Evolutionary conservation across 1,139 yeast genomes (phyloP).

Genomic region (Casaregolazyma suthepensis): DNA sequence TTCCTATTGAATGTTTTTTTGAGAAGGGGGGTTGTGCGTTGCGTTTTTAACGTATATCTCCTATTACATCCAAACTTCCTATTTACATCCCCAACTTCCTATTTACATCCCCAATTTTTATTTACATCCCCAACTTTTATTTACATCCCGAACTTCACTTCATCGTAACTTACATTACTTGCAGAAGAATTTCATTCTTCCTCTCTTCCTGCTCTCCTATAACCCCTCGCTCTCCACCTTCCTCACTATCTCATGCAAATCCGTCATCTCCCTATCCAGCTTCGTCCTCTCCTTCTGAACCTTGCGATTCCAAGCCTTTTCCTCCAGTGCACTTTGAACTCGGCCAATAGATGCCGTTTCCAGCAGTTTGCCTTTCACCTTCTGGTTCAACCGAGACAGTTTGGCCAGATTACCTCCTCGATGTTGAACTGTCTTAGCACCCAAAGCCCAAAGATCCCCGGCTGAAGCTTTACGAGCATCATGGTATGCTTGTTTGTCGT

Average conservation of each 20-base stretch:
- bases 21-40: not conserved
- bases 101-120: too few species aligned
- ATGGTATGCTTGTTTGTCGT: slow-evolving; percentile 69
- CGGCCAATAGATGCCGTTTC: slow-evolving; percentile 1
- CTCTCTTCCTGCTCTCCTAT: not conserved
- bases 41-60: not conserved
- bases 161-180: not conserved
- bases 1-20: not conserved
- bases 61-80: not conserved
- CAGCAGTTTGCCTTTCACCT: slow-evolving; percentile 3
- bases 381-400: slow-evolving; percentile 18
- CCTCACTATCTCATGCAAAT: slow-evolving; percentile 1
- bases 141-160: not conserved
- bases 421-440: slow-evolving; percentile 49
- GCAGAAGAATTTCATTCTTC: not conserved
- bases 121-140: too few species aligned
- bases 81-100: too few species aligned
- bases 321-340: slow-evolving; percentile 6
- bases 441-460: slow-evolving; percentile 91
- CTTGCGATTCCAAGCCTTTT: slow-evolving; percentile 7
- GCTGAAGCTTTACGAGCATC: slow-evolving; percentile 80
- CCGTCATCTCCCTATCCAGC: slow-evolving; percentile 5
- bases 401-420: slow-evolving; percentile 23
- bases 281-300: slow-evolving; percentile 1
- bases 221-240: not conserved